phyloP scores from a whole-genome alignment of 129 eudicot genomes.

The Lactuca sativa region DNA sequence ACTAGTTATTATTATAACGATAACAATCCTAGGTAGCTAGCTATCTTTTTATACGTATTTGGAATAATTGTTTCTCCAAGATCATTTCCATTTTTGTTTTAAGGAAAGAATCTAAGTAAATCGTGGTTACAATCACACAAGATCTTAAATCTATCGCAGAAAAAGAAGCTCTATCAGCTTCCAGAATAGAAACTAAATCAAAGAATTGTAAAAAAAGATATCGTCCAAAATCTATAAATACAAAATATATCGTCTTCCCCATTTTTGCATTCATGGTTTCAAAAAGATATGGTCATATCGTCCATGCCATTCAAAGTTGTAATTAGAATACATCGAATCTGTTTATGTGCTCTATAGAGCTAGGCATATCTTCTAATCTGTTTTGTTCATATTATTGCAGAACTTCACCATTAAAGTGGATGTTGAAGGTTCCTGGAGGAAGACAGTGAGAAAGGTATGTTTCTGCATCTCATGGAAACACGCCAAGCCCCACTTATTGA shows the following conservation, averaged over 20 bases:
- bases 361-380: conserved; percentile 8
- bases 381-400: conserved; percentile 17
- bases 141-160: background rate
- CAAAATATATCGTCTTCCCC: background rate
- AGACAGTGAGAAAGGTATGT: background rate
- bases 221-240: conserved; percentile 5
- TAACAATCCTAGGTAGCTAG: background rate
- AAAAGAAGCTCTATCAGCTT: conserved; percentile 18
- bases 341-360: background rate
- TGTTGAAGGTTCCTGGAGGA: background rate
- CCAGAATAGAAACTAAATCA: conserved; percentile 22
- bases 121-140: conserved; percentile 4
- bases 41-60: background rate
- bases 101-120: conserved; percentile 12
- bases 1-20: background rate
- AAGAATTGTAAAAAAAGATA: background rate
- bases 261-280: background rate
- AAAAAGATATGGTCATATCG: no score
- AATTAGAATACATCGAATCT: background rate
- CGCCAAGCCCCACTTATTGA: background rate
- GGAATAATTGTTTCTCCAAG: background rate
- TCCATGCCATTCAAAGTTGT: conserved; percentile 12
- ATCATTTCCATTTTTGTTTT: background rate
- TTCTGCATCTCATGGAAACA: no score
- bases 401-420: conserved; percentile 36